Base-by-base conservation (phyloP, 140 eudicot genomes). In the Anethum foeniculum region DNA sequence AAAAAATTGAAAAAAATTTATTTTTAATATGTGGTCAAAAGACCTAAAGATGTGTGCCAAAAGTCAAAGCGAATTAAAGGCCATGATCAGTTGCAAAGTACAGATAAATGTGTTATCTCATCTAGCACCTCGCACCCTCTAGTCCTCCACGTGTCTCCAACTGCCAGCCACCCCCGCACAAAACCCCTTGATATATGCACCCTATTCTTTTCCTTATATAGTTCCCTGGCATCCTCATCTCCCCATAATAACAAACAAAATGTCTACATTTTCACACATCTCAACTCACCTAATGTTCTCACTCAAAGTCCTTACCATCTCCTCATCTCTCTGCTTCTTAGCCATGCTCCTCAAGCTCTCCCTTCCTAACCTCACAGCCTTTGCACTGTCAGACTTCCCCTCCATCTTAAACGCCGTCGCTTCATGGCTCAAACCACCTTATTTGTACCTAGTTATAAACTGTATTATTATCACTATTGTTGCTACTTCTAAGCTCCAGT, bases 381-480 rank as follows among this genome's bases (percentile, higher is more conserved):
- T 90, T 28, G 46, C 94, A 15, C 38, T 78, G 49, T 74, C 74
- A 2, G 92, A 93, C 18, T 28, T 90, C 0, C 84, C 94, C 4
- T 56, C 82, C 3, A 27, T 91, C 76, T 88, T 88, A 84, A 83
- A 80, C 71, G 41, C 80, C 54, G 62, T 89, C 34, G 77, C 84
- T 65, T 82, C 96, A 0, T 94, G 96, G 93, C 91, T 94, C 25
- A 87, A 69, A 65, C 98, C 97, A 2, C 98, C 98, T 3, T 94
- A 90, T 58, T 84, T 94, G 6, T 94, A 91, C 87, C 89, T 94
- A 36, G 85, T 94, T 32, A 85, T 94, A 77, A 94, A 94, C 79
- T 85, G 83, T 79, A 94, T 94, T 77, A 94, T 94, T 71, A 85
- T 94, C 83, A 85, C 92, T 27, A 90, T 94, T 77, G 94, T 94